These are phyloP conservation scores for Teunomyces lycoperdinae DNA, from an alignment of 805 yeast species.

Conservation along the genomic window DNA sequence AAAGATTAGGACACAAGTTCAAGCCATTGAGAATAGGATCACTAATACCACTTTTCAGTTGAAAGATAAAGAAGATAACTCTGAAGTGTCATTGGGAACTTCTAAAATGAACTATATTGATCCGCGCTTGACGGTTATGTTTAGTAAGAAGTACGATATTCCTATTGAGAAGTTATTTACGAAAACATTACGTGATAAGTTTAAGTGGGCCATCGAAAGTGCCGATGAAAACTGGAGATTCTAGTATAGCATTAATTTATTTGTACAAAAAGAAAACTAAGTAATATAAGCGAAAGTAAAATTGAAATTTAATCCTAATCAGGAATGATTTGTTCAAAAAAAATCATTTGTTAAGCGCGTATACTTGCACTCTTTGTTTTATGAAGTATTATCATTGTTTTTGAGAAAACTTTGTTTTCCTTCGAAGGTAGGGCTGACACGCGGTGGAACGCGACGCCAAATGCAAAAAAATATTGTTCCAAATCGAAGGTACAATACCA, in stretches of 20 bases:
- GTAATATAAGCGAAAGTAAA: neutral
- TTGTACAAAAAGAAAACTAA: neutral
- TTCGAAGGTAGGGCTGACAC: neutral
- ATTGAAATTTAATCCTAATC: neutral
- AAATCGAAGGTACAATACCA: neutral
- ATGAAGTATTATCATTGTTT: neutral
- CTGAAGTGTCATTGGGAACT: conserved; percentile 89
- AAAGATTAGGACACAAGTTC: conserved; percentile 68
- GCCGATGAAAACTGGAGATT: conserved; percentile 87
- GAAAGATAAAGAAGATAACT: conserved; percentile 91
- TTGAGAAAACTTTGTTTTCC: neutral
- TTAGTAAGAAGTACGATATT: conserved; percentile 78
- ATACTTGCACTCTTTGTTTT: neutral
- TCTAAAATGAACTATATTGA: conserved; percentile 94
- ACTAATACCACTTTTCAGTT: conserved; percentile 66
- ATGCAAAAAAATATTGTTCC: neutral
- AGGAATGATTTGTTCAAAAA: neutral
- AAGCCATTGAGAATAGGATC: conserved; percentile 69
- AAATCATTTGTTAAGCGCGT: neutral
- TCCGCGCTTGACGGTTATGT: conserved; percentile 87
- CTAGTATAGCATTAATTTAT: conserved; percentile 24
- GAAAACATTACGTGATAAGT: conserved; percentile 87
- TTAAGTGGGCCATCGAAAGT: conserved; percentile 93
- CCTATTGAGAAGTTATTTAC: conserved; percentile 92
- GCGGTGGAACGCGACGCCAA: conserved; percentile 2